phyloP scores from a whole-genome alignment of 116 monocot genomes.

The Zostera marina region DNA sequence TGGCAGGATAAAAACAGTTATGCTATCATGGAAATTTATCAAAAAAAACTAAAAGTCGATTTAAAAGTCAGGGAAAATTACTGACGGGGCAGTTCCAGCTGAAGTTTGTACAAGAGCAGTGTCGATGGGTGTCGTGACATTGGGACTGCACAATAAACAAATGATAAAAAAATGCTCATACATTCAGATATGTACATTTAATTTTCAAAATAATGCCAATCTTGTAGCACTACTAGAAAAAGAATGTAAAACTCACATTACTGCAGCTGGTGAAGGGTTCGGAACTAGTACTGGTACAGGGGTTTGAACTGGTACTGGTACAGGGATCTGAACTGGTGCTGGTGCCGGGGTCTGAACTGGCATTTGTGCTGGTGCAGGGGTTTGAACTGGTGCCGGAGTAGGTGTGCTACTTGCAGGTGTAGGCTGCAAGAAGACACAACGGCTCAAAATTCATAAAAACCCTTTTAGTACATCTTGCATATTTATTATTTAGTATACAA shows the following conservation, averaged over 20 bases:
- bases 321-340: slow-evolving; percentile 7
- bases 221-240: neutral
- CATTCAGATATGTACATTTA: neutral
- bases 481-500: no score
- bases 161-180: neutral
- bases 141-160: slow-evolving; percentile 6
- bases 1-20: no score
- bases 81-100: slow-evolving; percentile 6
- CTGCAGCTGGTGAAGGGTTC: neutral
- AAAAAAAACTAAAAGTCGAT: neutral
- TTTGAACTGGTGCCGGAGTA: neutral
- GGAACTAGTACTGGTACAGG: no score
- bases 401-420: slow-evolving; percentile 7
- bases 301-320: neutral
- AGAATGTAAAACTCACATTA: neutral
- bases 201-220: neutral
- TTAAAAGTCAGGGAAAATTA: neutral
- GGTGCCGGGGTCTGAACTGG: slow-evolving; percentile 6
- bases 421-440: slow-evolving; percentile 8
- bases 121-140: neutral
- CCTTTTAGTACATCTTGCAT: no score
- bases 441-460: no score
- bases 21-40: neutral
- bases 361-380: slow-evolving; percentile 4
- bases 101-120: slow-evolving; percentile 3